phyloP scores from a whole-genome alignment of 441 rosid genomes.

The Gossypium davidsonii region DNA sequence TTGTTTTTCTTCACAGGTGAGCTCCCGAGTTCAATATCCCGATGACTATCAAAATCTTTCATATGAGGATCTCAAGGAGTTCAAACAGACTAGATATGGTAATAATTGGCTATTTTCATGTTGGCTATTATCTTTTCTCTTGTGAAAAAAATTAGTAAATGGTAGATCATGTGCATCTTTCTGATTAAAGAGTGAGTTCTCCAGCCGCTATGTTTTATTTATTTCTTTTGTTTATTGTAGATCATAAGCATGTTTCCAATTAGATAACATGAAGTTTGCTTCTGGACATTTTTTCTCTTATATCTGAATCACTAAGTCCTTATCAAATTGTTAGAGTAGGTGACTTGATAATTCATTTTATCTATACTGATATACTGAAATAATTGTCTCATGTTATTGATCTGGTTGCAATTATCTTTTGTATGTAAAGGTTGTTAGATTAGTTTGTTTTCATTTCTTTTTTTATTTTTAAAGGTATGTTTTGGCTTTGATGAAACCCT shows the following conservation, averaged over 20 bases:
- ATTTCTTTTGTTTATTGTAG: background rate
- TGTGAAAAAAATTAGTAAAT: background rate
- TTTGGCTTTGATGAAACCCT: slow-evolving; percentile 21
- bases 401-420: slow-evolving; percentile 18
- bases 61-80: slow-evolving; percentile 92
- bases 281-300: background rate
- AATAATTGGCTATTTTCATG: slow-evolving; percentile 24
- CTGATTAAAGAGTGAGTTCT: background rate
- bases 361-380: background rate
- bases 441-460: slow-evolving; percentile 9
- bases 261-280: background rate
- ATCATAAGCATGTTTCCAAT: background rate
- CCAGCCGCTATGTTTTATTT: background rate
- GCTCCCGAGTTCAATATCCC: slow-evolving; percentile 90
- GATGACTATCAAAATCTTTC: slow-evolving; percentile 85
- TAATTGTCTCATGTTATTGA: background rate
- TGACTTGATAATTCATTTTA: background rate
- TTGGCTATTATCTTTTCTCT: background rate
- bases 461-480: background rate
- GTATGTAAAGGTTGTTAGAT: slow-evolving; percentile 15
- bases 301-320: background rate
- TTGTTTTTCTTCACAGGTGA: slow-evolving; percentile 57
- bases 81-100: slow-evolving; percentile 98
- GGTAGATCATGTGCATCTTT: background rate
- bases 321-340: background rate